Evolutionary conservation across 352 stramenopile genomes (phyloP).

Genomic region (Phytophthora litchii): DNA sequence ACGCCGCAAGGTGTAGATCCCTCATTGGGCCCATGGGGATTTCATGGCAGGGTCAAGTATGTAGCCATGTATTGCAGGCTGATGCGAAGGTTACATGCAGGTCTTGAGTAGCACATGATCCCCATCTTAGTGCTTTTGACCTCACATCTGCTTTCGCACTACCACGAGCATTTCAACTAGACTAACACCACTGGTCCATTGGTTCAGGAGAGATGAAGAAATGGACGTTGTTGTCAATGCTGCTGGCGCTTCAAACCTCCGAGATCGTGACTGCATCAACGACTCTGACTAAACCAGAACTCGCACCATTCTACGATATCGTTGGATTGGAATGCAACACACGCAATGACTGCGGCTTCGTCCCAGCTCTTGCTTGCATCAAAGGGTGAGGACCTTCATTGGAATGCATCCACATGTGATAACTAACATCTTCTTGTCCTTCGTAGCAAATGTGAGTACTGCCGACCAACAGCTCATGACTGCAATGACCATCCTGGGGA

Average conservation of each 20-base stretch:
- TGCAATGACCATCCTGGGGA: slow-evolving; percentile 55
- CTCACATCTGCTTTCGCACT: slow-evolving; percentile 22
- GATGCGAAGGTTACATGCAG: too few species aligned
- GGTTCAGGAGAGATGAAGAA: background rate
- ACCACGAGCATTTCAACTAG: slow-evolving; percentile 8
- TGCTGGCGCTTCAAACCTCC: slow-evolving; percentile 3
- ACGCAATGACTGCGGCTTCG: slow-evolving; percentile 69
- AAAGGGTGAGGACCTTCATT: slow-evolving; percentile 38
- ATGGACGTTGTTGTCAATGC: background rate
- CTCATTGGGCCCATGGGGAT: slow-evolving; percentile 19
- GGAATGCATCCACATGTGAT: background rate
- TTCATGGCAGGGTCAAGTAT: slow-evolving; percentile 1
- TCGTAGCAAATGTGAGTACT: slow-evolving; percentile 68
- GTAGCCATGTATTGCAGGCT: too few species aligned
- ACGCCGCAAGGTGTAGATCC: background rate
- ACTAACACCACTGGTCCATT: background rate
- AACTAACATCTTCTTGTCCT: background rate
- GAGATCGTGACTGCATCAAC: slow-evolving; percentile 1
- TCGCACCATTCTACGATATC: slow-evolving; percentile 35
- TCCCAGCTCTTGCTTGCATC: slow-evolving; percentile 73
- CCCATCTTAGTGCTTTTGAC: slow-evolving; percentile 4
- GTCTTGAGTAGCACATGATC: background rate
- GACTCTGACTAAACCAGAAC: slow-evolving; percentile 4
- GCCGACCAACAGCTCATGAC: slow-evolving; percentile 45
- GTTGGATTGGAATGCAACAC: slow-evolving; percentile 52